These are phyloP conservation scores for Mortierella sp. DNA, from an alignment of 371 early-diverging fungal genomes.

Conservation along the genomic window DNA sequence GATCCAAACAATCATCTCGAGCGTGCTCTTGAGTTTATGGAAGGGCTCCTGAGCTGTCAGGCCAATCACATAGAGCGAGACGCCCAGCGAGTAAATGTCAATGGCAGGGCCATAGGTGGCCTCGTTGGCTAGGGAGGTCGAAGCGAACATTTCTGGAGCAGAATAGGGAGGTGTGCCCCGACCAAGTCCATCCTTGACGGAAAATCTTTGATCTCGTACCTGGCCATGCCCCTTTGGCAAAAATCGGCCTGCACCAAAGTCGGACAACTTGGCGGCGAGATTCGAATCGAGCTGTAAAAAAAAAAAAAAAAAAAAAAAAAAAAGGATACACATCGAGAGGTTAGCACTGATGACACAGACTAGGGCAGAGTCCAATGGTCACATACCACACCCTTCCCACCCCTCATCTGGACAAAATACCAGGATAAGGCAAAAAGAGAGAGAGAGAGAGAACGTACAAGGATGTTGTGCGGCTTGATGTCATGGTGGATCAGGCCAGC, in stretches of 20 bases:
- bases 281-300: conserved; percentile 64
- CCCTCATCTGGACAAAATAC: conserved; percentile 19
- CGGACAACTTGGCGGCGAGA: conserved; percentile 49
- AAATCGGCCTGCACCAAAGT: conserved; percentile 57
- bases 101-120: conserved; percentile 58
- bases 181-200: conserved; percentile 68
- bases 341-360: no score
- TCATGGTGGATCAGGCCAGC: conserved; percentile 84
- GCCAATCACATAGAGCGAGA: conserved; percentile 79
- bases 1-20: conserved; percentile 66
- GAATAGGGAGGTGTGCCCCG: conserved; percentile 78
- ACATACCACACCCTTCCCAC: no score
- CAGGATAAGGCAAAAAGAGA: conserved; percentile 7
- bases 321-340: conserved; percentile 6
- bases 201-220: conserved; percentile 18
- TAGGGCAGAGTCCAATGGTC: no score
- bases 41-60: conserved; percentile 77
- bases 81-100: conserved; percentile 85
- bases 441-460: conserved; percentile 61
- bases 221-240: conserved; percentile 11
- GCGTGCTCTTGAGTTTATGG: conserved; percentile 56
- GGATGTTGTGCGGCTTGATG: conserved; percentile 87
- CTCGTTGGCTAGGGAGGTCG: conserved; percentile 14
- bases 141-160: conserved; percentile 72
- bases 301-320: conserved; percentile 3